Percentiles rank a stretch among this genome's conserved stretches.
phyloP scores from a whole-genome alignment of 345 rosid genomes.

The Adansonia digitata region DNA sequence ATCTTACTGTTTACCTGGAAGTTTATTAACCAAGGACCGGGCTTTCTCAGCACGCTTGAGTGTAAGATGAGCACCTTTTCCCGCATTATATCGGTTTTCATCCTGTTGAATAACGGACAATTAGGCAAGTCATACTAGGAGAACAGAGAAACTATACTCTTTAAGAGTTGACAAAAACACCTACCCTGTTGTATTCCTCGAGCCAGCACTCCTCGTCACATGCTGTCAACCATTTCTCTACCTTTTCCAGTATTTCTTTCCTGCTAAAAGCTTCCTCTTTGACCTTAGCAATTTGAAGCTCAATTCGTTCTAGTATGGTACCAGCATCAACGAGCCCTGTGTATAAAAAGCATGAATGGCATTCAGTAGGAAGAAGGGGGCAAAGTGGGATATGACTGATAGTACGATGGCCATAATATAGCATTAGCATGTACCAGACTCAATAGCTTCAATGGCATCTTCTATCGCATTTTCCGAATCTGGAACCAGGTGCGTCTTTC shows the following conservation, averaged over 20 bases:
- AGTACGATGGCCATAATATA: neutral
- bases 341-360: neutral
- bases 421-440: slow-evolving; percentile 50
- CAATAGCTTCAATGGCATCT: slow-evolving; percentile 63
- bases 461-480: slow-evolving; percentile 61
- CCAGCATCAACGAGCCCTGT: slow-evolving; percentile 67
- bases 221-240: slow-evolving; percentile 91
- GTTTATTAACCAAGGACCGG: slow-evolving; percentile 81
- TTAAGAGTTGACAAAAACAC: slow-evolving; percentile 14
- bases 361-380: neutral
- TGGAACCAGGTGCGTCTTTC: slow-evolving; percentile 80
- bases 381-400: neutral
- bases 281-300: slow-evolving; percentile 69
- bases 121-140: slow-evolving; percentile 11
- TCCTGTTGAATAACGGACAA: slow-evolving; percentile 49
- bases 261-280: slow-evolving; percentile 92
- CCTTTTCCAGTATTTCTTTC: slow-evolving; percentile 87
- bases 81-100: slow-evolving; percentile 93
- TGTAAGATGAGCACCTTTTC: slow-evolving; percentile 92
- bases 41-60: slow-evolving; percentile 99
- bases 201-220: slow-evolving; percentile 99
- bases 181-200: slow-evolving; percentile 93
- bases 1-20: slow-evolving; percentile 56
- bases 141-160: neutral
- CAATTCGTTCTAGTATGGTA: slow-evolving; percentile 67